Evolutionary conservation across 306 rosid species (phyloP).

Genomic region (Sindora glabra): DNA sequence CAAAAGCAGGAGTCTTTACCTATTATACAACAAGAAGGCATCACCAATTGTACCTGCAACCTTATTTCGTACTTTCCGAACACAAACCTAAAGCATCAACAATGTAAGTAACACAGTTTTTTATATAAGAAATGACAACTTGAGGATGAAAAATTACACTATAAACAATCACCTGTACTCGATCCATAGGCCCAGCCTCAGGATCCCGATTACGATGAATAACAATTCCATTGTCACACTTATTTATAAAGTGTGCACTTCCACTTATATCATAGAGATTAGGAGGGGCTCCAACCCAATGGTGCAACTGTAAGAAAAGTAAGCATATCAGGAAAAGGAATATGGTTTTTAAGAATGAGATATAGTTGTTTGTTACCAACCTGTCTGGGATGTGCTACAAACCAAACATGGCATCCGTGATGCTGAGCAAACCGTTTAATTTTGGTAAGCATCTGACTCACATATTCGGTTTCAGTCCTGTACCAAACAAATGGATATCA

Average conservation of each 20-base stretch:
- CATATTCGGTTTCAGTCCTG: constrained; percentile 96
- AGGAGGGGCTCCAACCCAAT: constrained; percentile 76
- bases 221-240: constrained; percentile 91
- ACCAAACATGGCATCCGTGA: constrained; percentile 97
- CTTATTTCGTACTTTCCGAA: constrained; percentile 79
- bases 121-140: constrained; percentile 2
- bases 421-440: constrained; percentile 90
- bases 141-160: not conserved
- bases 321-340: constrained; percentile 11
- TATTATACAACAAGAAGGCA: constrained; percentile 56
- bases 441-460: constrained; percentile 87
- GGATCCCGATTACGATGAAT: constrained; percentile 91
- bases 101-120: not conserved
- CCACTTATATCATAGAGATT: constrained; percentile 94
- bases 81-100: constrained; percentile 51
- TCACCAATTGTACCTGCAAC: constrained; percentile 87
- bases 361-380: constrained; percentile 23
- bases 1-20: constrained; percentile 29
- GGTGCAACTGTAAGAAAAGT: constrained; percentile 49
- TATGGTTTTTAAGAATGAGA: not conserved
- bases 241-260: constrained; percentile 89
- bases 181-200: constrained; percentile 66
- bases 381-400: constrained; percentile 97
- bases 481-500: constrained; percentile 2
- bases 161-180: constrained; percentile 53